phyloP scores from a whole-genome alignment of 225 moss, liverwort and hornwort genomes.

The Physcomitrium patens region DNA sequence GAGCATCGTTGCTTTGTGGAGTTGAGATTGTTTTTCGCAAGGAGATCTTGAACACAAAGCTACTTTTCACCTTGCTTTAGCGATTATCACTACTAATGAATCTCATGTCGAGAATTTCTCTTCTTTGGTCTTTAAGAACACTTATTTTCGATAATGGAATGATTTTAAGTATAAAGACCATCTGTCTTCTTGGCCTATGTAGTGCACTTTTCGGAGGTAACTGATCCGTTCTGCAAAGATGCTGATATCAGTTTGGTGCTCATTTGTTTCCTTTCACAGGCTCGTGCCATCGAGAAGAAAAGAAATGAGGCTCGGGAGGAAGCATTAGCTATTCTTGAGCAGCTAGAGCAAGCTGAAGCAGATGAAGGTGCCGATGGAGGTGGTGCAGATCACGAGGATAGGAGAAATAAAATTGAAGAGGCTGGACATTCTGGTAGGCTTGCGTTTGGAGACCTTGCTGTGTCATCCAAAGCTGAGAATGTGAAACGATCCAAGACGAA shows the following conservation, averaged over 20 bases:
- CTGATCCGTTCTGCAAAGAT: slow-evolving; percentile 1
- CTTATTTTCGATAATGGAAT: too few relatives aligned
- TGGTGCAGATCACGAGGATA: slow-evolving; percentile 26
- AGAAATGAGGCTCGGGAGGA: slow-evolving; percentile 75
- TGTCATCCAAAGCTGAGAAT: slow-evolving; percentile 32
- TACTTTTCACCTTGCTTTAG: background rate
- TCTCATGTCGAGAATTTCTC: background rate
- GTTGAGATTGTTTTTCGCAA: background rate
- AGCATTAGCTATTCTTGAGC: slow-evolving; percentile 76
- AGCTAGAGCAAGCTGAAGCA: slow-evolving; percentile 85
- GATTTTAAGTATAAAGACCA: background rate
- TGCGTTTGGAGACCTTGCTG: slow-evolving; percentile 69
- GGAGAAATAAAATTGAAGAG: slow-evolving; percentile 42
- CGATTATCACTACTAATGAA: background rate
- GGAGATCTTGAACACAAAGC: slow-evolving; percentile 7
- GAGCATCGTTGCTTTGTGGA: slow-evolving; percentile 26
- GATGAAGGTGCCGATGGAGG: slow-evolving; percentile 48
- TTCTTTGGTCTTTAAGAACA: too few relatives aligned
- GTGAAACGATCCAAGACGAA: slow-evolving; percentile 32
- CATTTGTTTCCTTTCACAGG: slow-evolving; percentile 43
- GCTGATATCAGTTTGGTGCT: slow-evolving; percentile 17
- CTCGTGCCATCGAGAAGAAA: slow-evolving; percentile 90
- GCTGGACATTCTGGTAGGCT: slow-evolving; percentile 65
- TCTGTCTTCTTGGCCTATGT: slow-evolving; percentile 7
- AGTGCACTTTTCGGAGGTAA: background rate